These are phyloP conservation scores for Xylaria sp. DNA, from an alignment of 2,329 filamentous ascomycete species.

Conservation along the genomic window DNA sequence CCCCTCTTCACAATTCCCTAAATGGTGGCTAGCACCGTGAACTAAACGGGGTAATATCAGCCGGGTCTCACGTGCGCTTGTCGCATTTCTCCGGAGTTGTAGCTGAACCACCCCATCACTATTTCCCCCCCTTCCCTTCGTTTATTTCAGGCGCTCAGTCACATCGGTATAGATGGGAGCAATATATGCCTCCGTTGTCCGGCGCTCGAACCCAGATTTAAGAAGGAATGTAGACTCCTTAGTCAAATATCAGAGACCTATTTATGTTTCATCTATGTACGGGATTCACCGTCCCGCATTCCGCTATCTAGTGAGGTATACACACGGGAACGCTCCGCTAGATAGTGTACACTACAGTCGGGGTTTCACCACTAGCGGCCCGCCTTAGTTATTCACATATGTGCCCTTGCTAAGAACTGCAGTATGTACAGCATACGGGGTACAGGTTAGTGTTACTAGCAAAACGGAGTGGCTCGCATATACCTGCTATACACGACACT, in stretches of 20 bases:
- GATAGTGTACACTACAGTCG: neutral
- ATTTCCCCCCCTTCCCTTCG: neutral
- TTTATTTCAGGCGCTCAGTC: neutral
- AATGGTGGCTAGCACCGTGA: neutral
- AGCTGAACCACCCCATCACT: neutral
- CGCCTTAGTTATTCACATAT: slow-evolving; percentile 13
- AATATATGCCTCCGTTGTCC: too few relatives aligned
- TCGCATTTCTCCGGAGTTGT: neutral
- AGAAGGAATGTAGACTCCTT: neutral
- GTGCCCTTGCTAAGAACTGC: slow-evolving; percentile 17
- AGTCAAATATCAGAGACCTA: neutral
- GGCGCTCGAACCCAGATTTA: too few relatives aligned
- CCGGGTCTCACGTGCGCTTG: neutral
- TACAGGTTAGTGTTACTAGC: slow-evolving; percentile 11
- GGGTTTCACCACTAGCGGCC: neutral
- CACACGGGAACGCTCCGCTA: slow-evolving; percentile 4
- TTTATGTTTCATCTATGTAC: neutral
- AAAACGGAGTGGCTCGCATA: slow-evolving; percentile 17
- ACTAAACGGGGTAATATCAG: neutral
- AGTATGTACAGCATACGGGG: slow-evolving; percentile 15
- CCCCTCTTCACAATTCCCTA: slow-evolving; percentile 13
- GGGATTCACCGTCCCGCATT: slow-evolving; percentile 6
- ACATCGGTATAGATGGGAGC: too few relatives aligned
- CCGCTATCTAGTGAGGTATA: neutral
- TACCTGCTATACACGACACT: too few relatives aligned